These are phyloP conservation scores for Fusarium longipes DNA, from an alignment of 2,329 filamentous ascomycete genomes.

Conservation along the genomic window DNA sequence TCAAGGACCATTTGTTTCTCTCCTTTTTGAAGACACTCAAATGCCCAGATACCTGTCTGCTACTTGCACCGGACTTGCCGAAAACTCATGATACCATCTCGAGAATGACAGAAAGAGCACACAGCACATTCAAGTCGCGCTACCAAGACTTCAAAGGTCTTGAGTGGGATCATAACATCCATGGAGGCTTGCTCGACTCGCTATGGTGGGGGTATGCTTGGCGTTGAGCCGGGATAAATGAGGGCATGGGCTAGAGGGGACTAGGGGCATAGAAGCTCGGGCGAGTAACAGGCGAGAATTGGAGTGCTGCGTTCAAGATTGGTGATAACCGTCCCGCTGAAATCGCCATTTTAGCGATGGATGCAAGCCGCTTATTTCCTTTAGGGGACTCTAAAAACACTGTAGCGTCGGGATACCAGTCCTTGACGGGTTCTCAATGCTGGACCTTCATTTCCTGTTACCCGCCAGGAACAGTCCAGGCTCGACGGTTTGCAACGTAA, in stretches of 20 bases:
- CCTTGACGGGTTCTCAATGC: conserved; percentile 31
- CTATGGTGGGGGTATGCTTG: conserved; percentile 44
- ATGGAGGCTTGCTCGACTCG: conserved; percentile 28
- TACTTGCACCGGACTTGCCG: conserved; percentile 6
- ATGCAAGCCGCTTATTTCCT: conserved; percentile 41
- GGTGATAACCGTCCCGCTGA: conserved; percentile 43
- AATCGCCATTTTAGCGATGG: conserved; percentile 33
- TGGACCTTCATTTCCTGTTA: conserved; percentile 42
- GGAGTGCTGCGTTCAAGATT: conserved; percentile 45
- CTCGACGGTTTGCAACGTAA: conserved; percentile 26
- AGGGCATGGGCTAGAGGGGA: conserved; percentile 9
- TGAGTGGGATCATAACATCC: conserved; percentile 37
- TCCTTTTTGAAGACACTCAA: not conserved
- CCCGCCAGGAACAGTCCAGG: conserved; percentile 34
- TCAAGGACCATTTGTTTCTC: not conserved
- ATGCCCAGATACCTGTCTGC: not conserved
- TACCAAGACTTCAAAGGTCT: conserved; percentile 42
- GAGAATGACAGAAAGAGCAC: conserved; percentile 23
- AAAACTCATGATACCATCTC: conserved; percentile 10
- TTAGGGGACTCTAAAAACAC: conserved; percentile 17
- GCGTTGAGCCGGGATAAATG: conserved; percentile 37
- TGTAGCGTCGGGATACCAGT: conserved; percentile 34
- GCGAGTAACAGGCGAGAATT: conserved; percentile 44
- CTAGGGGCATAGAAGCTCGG: conserved; percentile 34
- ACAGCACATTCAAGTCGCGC: conserved; percentile 35